Base-by-base conservation (phyloP, 164 flowering plant genomes). In the Protea cynaroides region DNA sequence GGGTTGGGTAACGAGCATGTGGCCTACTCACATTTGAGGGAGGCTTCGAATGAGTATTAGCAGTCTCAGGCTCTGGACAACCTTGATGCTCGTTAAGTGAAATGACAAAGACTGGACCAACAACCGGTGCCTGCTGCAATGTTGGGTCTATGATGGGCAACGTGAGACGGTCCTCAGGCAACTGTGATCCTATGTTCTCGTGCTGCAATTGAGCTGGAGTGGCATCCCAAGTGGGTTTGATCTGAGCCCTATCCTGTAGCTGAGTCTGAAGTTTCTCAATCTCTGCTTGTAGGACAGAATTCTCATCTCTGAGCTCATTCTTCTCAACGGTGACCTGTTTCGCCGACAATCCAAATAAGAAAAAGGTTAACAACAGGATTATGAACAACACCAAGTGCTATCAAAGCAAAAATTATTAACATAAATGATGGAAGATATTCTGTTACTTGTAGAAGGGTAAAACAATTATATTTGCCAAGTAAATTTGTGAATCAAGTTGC, bases 271-370 rank as follows among this genome's bases (percentile, higher is more conserved):
- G 68, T 53, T 79, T 77, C 65, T 67, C 74, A 4, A 83, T 80
- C 62, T 85, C 76, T 44, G 76, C 61, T 76, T 76, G 81, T 36
- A 85, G 71, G 50, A 67, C 69, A 51, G 71, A 56, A 38, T 65
- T 85, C 68, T 85, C 90, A 25, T 81, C 90, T 69, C 34, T 68
- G 25, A 85, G 78, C 73, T 85, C 90, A 43, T 77, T 79, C 62
- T 74, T 83, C 79, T 85, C 87, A 14, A 46, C 56, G 34, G 72
- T 73, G 17, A 85, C 77, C 89, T 85, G 78, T 34, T 29, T 37
- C 69, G 21, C 53, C 53, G 56, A 66, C 49, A 64, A 68, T 47
- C 38, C 65, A 65, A 65, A 52, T 18, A 53, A 53, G 37, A 23
- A 37, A 61, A 43, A 62, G 58, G 23, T 11, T 13, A 54, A 25